Base-by-base conservation (phyloP, 2,329 filamentous ascomycete species). In the Verticillium longisporum region DNA sequence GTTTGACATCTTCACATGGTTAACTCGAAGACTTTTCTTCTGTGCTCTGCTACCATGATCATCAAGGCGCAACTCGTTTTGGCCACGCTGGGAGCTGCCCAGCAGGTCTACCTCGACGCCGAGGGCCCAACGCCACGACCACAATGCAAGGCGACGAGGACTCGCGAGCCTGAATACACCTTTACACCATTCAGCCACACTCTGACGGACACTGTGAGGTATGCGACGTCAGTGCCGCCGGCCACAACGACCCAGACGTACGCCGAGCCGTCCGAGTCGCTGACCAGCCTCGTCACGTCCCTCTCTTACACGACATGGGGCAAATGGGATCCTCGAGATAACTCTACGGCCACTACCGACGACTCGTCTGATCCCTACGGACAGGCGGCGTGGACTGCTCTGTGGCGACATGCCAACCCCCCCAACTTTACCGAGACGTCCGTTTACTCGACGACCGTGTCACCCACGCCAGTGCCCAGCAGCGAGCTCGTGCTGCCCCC, bases 401-500 rank as follows among this genome's bases (percentile, higher is more conserved):
- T 50, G 7, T 50, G 45, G 45, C 21, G 18, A 13, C 61, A 67
- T 45, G 72, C 70, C 10, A 70, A 72, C 37, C 72, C 71, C 10
- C 70, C 71, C 53, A 50, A 50, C 45, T 50, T 50, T 11, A 50
- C 45, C 7, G 45, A 50, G n/a, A 50, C 45, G 13, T 50, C 45
- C 2, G 45, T 41, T n/a, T 41, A 26, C 31, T 61, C 60, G 58
- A 83, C 83, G 0, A 86, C 83, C 0, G 82, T 83, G 1, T 75
- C 73, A 4, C 81, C 84, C 0, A 87, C 83, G 0, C 76, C 83
- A 0, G 70, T 87, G 1, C 80, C 83, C 0, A 82, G 75, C 1
- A 79, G 72, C 59, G 82, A 86, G 61, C 74, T 87, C 1, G 45
- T 58, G 10, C 56, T 32, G 9, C 61, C 61, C 0, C 57, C 60